phyloP scores from a whole-genome alignment of 345 rosid species.

The Eucalyptus pauciflora region DNA sequence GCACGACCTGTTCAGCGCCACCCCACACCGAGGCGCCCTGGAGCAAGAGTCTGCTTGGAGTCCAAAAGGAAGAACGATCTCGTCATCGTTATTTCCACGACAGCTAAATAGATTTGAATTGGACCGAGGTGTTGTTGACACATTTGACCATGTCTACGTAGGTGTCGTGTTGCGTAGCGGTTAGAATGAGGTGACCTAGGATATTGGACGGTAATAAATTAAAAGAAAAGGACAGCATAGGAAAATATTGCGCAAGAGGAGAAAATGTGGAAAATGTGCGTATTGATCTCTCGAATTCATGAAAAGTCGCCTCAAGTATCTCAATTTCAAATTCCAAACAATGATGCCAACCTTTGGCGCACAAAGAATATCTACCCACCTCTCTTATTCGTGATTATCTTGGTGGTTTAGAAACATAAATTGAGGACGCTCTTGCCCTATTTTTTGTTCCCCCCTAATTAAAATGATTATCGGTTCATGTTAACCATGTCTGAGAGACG shows the following conservation, averaged over 20 bases:
- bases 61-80: neutral
- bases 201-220: neutral
- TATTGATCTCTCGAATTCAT: neutral
- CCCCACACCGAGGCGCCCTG: neutral
- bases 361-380: neutral
- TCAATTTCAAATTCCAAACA: neutral
- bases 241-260: neutral
- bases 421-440: neutral
- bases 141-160: neutral
- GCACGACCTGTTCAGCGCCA: neutral
- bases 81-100: neutral
- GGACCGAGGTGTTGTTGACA: neutral
- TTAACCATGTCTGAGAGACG: neutral
- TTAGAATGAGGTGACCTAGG: neutral
- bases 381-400: neutral
- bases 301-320: neutral
- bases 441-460: neutral
- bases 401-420: neutral
- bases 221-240: neutral
- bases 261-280: neutral
- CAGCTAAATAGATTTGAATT: neutral
- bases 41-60: neutral
- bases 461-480: neutral
- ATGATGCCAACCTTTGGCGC: neutral
- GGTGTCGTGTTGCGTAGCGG: neutral